These are phyloP conservation scores for Tylopilus intermedius DNA, from an alignment of 768 basidiomycete species.

Conservation along the genomic window DNA sequence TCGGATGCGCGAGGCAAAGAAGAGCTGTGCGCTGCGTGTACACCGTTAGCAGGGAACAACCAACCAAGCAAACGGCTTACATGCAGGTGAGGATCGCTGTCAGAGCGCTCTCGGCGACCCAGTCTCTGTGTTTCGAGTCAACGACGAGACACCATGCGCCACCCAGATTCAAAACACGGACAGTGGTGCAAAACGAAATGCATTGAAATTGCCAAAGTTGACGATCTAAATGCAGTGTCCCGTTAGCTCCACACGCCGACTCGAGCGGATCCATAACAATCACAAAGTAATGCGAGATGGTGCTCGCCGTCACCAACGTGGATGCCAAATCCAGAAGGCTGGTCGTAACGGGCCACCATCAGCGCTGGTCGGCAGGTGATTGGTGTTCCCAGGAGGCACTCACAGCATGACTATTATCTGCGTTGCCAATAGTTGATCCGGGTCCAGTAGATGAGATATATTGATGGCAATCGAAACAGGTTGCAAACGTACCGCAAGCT, in stretches of 20 bases:
- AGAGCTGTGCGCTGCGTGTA: neutral
- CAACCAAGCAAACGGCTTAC: neutral
- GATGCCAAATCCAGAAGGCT: constrained; percentile 1
- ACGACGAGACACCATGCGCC: neutral
- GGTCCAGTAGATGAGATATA: neutral
- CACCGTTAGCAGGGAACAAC: too few species aligned
- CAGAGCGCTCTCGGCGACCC: neutral
- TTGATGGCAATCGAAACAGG: neutral
- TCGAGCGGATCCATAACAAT: neutral
- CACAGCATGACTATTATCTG: constrained; percentile 2
- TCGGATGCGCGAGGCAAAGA: constrained; percentile 5
- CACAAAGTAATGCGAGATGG: constrained; percentile 3
- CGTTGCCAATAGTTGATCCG: neutral
- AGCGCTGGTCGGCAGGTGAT: neutral
- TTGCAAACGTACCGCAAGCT: neutral
- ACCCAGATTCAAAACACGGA: neutral
- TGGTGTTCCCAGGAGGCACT: neutral
- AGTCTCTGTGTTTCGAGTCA: neutral
- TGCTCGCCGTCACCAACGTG: neutral
- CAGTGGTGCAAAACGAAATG: neutral
- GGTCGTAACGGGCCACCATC: neutral
- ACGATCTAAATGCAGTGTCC: neutral
- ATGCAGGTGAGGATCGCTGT: constrained; percentile 2
- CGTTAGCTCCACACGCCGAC: neutral
- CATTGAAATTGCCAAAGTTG: neutral